Evolutionary conservation across 352 stramenopile species (phyloP).

Genomic region (Pythium monospermum): DNA sequence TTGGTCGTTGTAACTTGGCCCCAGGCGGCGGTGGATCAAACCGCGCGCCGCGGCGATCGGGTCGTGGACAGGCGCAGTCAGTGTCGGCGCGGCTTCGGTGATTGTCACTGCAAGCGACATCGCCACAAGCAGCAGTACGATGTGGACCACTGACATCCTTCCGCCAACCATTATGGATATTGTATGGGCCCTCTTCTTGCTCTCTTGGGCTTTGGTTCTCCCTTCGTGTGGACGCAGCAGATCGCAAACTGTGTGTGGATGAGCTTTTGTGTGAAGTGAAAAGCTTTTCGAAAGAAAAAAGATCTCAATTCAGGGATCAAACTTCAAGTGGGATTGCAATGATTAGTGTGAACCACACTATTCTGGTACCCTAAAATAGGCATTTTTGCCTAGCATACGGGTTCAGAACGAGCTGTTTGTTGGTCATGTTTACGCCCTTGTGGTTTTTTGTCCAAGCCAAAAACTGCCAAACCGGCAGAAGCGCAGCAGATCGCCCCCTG

Average conservation of each 20-base stretch:
- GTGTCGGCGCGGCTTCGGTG: conserved; percentile 15
- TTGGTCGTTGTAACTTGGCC: conserved; percentile 49
- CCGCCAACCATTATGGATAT: too few relatives aligned
- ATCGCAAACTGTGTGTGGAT: too few relatives aligned
- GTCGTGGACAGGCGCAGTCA: conserved; percentile 38
- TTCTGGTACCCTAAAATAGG: too few relatives aligned
- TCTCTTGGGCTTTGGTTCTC: too few relatives aligned
- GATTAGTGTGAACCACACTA: conserved; percentile 19
- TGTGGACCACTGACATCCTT: not conserved
- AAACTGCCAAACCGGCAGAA: not conserved
- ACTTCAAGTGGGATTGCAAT: conserved; percentile 11
- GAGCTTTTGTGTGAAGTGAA: not conserved
- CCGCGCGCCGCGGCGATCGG: conserved; percentile 38
- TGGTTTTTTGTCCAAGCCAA: not conserved
- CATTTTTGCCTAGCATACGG: not conserved
- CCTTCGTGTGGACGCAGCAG: too few relatives aligned
- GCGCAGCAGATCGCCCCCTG: not conserved
- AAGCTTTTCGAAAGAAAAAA: conserved; percentile 17
- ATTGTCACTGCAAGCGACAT: conserved; percentile 9
- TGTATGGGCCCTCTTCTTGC: too few relatives aligned
- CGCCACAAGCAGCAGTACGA: not conserved
- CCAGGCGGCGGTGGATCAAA: conserved; percentile 55
- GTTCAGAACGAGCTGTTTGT: not conserved
- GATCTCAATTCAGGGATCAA: too few relatives aligned
- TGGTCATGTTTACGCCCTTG: not conserved